Conservation (phyloP, 192 early-diverging fungal species). For the Coemansia sp. region DNA sequence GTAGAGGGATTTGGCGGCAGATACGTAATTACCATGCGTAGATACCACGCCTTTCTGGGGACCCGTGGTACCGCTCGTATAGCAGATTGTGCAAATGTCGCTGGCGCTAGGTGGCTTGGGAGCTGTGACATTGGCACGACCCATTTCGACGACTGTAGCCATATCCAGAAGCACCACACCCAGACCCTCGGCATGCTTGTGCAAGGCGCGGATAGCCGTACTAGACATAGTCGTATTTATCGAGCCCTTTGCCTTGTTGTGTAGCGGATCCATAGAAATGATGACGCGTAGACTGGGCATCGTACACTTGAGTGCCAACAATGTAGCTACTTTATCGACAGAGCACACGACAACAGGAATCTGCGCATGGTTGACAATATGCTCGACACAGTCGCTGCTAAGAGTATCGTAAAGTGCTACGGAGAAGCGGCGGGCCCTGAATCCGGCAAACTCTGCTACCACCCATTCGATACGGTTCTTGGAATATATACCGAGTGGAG, state of each 20-base stretch:
- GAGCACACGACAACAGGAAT: constrained; percentile 67
- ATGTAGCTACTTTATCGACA: constrained; percentile 56
- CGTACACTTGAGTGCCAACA: constrained; percentile 57
- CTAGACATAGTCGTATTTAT: constrained; percentile 12
- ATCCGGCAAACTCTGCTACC: constrained; percentile 65
- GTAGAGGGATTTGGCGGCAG: constrained; percentile 36
- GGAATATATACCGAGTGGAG: constrained; percentile 68
- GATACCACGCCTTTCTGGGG: constrained; percentile 70
- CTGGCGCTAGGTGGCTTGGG: constrained; percentile 63
- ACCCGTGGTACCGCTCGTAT: constrained; percentile 86
- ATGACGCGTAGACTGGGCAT: constrained; percentile 69
- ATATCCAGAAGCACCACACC: constrained; percentile 62
- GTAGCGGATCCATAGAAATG: constrained; percentile 70
- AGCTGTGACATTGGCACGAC: constrained; percentile 54
- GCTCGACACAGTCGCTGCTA: constrained; percentile 75
- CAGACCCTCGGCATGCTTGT: constrained; percentile 63
- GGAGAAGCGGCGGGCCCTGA: constrained; percentile 60
- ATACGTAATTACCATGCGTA: constrained; percentile 67
- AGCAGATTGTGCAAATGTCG: constrained; percentile 74
- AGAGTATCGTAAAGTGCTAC: constrained; percentile 91
- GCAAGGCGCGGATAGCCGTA: constrained; percentile 19
- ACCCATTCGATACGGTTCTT: constrained; percentile 76
- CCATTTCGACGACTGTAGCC: constrained; percentile 59
- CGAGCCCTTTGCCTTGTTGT: constrained; percentile 8
- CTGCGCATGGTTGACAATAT: constrained; percentile 80